Evolutionary conservation across 2,329 filamentous ascomycete genomes (phyloP), one percentile per base, ranked within the genome.

Genomic region (Aspergillus puulaauensis): DNA sequence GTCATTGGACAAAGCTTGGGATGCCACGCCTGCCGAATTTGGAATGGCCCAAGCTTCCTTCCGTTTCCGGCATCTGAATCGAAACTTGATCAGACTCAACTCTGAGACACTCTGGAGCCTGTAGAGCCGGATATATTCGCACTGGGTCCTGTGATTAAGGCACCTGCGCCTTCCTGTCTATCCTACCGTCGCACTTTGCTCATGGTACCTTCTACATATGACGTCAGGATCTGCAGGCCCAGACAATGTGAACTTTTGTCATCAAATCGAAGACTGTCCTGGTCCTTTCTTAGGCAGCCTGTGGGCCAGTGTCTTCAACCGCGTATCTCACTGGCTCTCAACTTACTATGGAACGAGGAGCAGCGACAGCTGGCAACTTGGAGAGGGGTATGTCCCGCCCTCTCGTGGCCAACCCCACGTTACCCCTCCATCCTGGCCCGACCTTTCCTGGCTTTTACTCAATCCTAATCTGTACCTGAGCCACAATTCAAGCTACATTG

Each of bases 251-350:
- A 15, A 41, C 27, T 14, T 24, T 15, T 54, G 12, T 47, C 41
- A 31, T 47, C 52, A 54, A 54, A 41, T 48, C 15, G 35, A 54
- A 48, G 41, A 24, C 14, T 31, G 43, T 9, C 17, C 50, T 15
- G 17, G 21, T 52, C 24, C 33, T 47, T 31, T 40, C 35, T 48
- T 35, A 40, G 41, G 24, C 19, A 9, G 17, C n/a, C 21, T 17
- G 52, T 54, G 52, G 52, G 33, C 52, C 52, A 54, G 19, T 54
- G 15, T 11, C 11, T n/a, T 40, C 33, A 39, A 14, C 11, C 14
- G 39, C 24, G 12, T 40, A 48, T 54, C 43, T 54, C 52, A 54
- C 43, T 54, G 52, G 52, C 52, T 54, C 43, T 11, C 24, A 8
- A 14, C 27, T 31, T 9, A 31, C 6, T 41, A 11, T 24, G 31